Conservation (phyloP, 1,139 yeast genomes). For the Meyerozyma guilliermondii region DNA sequence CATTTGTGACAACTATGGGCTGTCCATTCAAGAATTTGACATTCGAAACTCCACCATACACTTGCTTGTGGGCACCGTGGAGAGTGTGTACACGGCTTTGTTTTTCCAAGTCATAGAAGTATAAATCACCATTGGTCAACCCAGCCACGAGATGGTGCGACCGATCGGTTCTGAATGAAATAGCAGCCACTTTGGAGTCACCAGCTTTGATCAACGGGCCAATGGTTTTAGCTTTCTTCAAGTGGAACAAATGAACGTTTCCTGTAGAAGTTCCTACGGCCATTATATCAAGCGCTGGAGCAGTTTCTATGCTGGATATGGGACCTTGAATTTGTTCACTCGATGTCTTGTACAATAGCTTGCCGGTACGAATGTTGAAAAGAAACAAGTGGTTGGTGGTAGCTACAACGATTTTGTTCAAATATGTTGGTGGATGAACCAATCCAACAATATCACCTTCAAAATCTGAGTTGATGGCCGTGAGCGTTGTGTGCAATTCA, state of each 20-base stretch:
- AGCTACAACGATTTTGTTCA: slow-evolving; percentile 81
- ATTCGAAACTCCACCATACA: slow-evolving; percentile 75
- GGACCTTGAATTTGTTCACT: slow-evolving; percentile 43
- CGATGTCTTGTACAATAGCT: slow-evolving; percentile 55
- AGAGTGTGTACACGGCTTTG: slow-evolving; percentile 71
- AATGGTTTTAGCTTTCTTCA: slow-evolving; percentile 59
- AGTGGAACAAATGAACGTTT: slow-evolving; percentile 57
- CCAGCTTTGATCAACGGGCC: slow-evolving; percentile 52
- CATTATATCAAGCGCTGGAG: slow-evolving; percentile 82
- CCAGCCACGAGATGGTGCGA: slow-evolving; percentile 80
- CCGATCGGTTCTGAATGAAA: slow-evolving; percentile 93
- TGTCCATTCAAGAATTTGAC: slow-evolving; percentile 84
- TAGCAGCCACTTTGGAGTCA: slow-evolving; percentile 52
- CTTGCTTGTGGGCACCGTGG: slow-evolving; percentile 67
- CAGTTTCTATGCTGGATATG: slow-evolving; percentile 63
- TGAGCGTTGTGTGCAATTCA: slow-evolving; percentile 62
- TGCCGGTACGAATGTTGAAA: slow-evolving; percentile 75
- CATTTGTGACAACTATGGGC: slow-evolving; percentile 85
- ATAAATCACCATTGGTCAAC: slow-evolving; percentile 73
- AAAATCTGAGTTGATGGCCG: slow-evolving; percentile 44
- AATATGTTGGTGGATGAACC: slow-evolving; percentile 84
- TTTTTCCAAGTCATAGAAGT: slow-evolving; percentile 76
- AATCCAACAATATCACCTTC: slow-evolving; percentile 70
- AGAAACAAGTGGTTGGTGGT: slow-evolving; percentile 60
- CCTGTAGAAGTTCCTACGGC: slow-evolving; percentile 79